Base-by-base conservation (phyloP, 257 asterid species). In the Paulownia fortunei region DNA sequence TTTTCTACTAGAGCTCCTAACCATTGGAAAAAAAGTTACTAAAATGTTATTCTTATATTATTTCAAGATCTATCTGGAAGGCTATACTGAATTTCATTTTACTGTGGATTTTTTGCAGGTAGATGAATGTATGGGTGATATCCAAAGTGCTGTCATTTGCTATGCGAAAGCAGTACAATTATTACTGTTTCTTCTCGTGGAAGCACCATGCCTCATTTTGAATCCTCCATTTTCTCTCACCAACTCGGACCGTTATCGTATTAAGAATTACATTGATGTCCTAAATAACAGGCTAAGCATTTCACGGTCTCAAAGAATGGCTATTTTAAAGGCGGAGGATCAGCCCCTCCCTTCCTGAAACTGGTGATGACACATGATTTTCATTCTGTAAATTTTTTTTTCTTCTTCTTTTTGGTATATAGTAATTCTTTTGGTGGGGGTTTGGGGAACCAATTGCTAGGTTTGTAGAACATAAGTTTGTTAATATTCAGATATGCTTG, bases 211-310 rank as follows among this genome's bases (percentile, higher is more conserved):
- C 39, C 96, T 93, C 58, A 89, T 86, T 52, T 59, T 93, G 87
- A 94, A 89, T 67, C 98, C 98, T 79, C 97, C 97, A 0, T 92
- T 94, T 71, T 84, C 93, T 63, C 91, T 90, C 39, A 88, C 96
- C 62, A 89, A 86, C 84, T 87, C 97, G 0, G 98, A 90, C 76
- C 88, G 93, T 3, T 87, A 84, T 65, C 89, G 97, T 70, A 86
- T 92, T 66, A 87, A 78, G 81, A 89, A 72, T 74, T 92, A 92
- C 88, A 90, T 92, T 34, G 85, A 86, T 81, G 86, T 83, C 86
- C 88, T 96, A 76, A 89, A 79, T 62, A 88, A 87, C 87, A 84
- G 96, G 90, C 92, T 87, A 73, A 90, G 78, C 80, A 42, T 89
- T 66, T 90, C 96, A 19, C 84, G 81, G 82, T 92, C 94, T 56